A percentile compares a stretch with the other conserved stretches of the same genome.
These are phyloP conservation scores for Trametes versicolor DNA, from an alignment of 1,284 basidiomycete species.

Conservation along the genomic window DNA sequence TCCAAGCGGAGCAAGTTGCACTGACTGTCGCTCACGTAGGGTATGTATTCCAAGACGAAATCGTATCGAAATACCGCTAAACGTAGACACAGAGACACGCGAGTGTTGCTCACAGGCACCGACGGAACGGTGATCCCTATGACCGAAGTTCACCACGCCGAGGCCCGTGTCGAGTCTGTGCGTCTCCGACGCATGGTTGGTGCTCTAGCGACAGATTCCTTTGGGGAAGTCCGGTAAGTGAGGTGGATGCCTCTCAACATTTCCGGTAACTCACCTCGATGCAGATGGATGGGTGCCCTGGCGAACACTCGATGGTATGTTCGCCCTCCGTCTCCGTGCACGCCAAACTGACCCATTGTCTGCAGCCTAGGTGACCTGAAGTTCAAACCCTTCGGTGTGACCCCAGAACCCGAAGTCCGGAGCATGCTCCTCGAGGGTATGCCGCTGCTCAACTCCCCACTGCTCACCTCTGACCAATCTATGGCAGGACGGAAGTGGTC, in stretches of 20 bases:
- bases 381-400: constrained; percentile 92
- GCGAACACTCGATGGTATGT: constrained; percentile 90
- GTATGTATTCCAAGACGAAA: constrained; percentile 52
- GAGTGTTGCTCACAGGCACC: constrained; percentile 84
- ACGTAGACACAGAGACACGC: constrained; percentile 76
- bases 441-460: constrained; percentile 7
- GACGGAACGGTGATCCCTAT: constrained; percentile 82
- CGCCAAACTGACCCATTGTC: constrained; percentile 21
- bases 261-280: neutral
- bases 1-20: constrained; percentile 72
- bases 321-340: constrained; percentile 8
- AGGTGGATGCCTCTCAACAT: neutral
- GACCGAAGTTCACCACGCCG: constrained; percentile 94
- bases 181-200: constrained; percentile 92
- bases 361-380: constrained; percentile 88
- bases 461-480: constrained; percentile 5
- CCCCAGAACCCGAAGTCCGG: constrained; percentile 93
- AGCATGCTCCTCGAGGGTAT: constrained; percentile 81
- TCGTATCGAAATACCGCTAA: constrained; percentile 10
- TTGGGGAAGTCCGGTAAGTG: constrained; percentile 87
- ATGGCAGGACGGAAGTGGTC: constrained; percentile 76
- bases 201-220: constrained; percentile 92
- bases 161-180: constrained; percentile 86
- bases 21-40: constrained; percentile 94
- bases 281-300: constrained; percentile 94